Evolutionary conservation across 2,329 filamentous ascomycete genomes (phyloP), one percentile per base, ranked within the genome.

Genomic region (Amesomyces nigricolor): DNA sequence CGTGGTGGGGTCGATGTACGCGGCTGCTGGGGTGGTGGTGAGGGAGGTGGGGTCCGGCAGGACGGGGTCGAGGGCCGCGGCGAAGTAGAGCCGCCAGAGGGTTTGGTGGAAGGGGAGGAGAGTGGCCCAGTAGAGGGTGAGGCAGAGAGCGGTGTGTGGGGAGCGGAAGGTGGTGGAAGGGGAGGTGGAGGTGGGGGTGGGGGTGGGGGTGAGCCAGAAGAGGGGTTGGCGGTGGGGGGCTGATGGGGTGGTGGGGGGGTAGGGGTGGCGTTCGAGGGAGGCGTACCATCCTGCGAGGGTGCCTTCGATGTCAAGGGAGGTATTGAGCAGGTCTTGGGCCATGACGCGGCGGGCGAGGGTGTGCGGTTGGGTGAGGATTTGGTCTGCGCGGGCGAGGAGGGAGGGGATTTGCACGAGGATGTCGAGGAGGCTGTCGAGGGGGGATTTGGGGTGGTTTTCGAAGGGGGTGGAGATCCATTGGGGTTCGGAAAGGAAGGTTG

Each of bases 401-500:
- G 70, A 65, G 0, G 80, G 78, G 6, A 82, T 62, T 7, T 72
- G 67, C 22, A 75, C 71, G 16, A 78, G 66, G 16, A 77, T 70
- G 60, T 83, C 80, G 60, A 83, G 70, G 3, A 83, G 73, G 29
- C 69, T 68, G 62, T 83, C 80, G 30, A 82, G 68, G 13, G 68
- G 59, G 10, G 73, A 76, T 56, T 81, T 80, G 14, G 75, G 75
- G 54, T 82, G 77, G 13, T 65, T 62, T 44, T 77, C 71, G 76
- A 78, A 83, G 0, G 80, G 80, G 3, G 72, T 66, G 0, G 72
- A 73, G 2, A 68, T 72, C 80, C 80, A 83, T 50, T 80, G 77
- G 0, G 71, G 70, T 0, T 70, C 69, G 13, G 76, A 71, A n/a
- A 83, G 70, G 62, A 79, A 81, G 0, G 75, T 80, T 11, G 71